A percentile compares a stretch with the other conserved stretches of the same genome.
These are phyloP conservation scores for Cladosporium halotolerans DNA, from an alignment of 2,329 filamentous ascomycete genomes.

Conservation along the genomic window DNA sequence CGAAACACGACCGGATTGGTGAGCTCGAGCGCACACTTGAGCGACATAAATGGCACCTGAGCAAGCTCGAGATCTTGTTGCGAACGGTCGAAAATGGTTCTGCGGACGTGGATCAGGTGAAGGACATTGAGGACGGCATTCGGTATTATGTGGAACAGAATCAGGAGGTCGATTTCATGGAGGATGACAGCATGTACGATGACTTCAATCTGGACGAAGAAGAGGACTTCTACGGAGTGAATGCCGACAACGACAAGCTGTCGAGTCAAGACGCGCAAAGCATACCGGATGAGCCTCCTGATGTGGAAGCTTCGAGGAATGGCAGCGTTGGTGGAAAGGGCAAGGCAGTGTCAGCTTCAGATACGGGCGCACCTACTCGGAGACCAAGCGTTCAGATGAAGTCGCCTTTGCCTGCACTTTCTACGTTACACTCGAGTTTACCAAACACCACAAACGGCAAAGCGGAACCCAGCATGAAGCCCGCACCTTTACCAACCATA, in stretches of 20 bases:
- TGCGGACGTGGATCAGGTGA: constrained; percentile 80
- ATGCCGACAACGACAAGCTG: constrained; percentile 70
- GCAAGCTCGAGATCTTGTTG: constrained; percentile 83
- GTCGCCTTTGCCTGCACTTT: constrained; percentile 85
- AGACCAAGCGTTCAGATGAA: constrained; percentile 86
- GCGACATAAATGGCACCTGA: constrained; percentile 93
- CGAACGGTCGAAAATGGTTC: constrained; percentile 88
- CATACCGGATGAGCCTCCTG: constrained; percentile 72
- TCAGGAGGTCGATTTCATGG: constrained; percentile 80
- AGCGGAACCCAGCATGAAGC: constrained; percentile 69
- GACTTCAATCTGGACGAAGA: constrained; percentile 89
- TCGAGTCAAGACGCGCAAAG: constrained; percentile 97
- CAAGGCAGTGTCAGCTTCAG: constrained; percentile 50
- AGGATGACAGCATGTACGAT: constrained; percentile 93
- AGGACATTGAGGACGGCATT: constrained; percentile 84
- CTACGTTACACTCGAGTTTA: constrained; percentile 75
- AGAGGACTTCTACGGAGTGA: constrained; percentile 79
- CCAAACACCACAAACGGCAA: constrained; percentile 56
- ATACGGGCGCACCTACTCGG: constrained; percentile 54
- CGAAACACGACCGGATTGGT: constrained; percentile 80
- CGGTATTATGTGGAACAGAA: constrained; percentile 92
- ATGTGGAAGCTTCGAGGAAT: constrained; percentile 47
- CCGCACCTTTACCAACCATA: constrained; percentile 76
- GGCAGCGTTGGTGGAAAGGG: constrained; percentile 37
- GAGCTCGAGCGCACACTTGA: constrained; percentile 81